Evolutionary conservation across 441 rosid genomes (phyloP).

Genomic region (Hura crepitans): DNA sequence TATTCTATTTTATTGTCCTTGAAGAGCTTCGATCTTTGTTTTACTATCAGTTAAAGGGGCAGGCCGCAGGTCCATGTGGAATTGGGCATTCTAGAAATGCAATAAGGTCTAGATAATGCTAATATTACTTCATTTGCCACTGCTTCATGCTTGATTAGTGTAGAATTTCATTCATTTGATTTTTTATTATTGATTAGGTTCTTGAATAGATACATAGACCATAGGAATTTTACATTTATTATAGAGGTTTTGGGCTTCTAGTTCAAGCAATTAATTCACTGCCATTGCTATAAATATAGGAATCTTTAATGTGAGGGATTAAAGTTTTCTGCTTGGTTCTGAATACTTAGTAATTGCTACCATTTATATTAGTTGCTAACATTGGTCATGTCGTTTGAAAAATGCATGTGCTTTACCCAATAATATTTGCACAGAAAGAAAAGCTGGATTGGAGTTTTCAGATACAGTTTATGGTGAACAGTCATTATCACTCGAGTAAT

Average conservation of each 20-base stretch:
- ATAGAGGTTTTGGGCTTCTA: not conserved
- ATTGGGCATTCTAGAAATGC: not conserved
- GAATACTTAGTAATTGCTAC: not conserved
- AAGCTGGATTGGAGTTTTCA: not conserved
- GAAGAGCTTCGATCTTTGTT: too few relatives aligned
- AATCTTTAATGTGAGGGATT: not conserved
- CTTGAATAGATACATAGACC: too few relatives aligned
- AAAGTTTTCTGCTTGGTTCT: slow-evolving; percentile 7
- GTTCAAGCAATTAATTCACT: not conserved
- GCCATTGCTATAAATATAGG: too few relatives aligned
- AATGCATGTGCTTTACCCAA: not conserved
- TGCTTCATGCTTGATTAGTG: too few relatives aligned
- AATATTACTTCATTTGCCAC: slow-evolving; percentile 7
- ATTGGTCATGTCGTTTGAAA: not conserved
- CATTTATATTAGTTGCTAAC: not conserved
- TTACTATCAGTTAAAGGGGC: not conserved
- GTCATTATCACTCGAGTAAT: slow-evolving; percentile 9
- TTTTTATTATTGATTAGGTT: not conserved
- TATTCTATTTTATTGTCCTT: too few relatives aligned
- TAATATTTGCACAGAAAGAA: slow-evolving; percentile 6
- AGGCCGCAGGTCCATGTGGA: not conserved
- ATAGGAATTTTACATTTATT: not conserved
- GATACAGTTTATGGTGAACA: not conserved
- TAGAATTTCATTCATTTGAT: not conserved
- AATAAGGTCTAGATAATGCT: not conserved